Conservation (phyloP, 169 alveolate species). For the Plasmodium vinckei region DNA sequence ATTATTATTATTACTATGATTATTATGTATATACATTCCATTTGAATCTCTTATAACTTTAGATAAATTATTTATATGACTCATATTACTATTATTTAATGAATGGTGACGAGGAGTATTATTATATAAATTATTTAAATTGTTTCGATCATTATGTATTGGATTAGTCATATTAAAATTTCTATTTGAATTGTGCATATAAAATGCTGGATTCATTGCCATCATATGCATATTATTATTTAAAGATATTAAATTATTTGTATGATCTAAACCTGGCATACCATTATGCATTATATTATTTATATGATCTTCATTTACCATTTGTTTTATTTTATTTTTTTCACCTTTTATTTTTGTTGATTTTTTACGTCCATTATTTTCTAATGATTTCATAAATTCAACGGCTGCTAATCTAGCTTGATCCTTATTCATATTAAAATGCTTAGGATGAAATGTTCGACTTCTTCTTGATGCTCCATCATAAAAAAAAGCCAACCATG, state of each 20-base stretch:
- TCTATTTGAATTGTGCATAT: slow-evolving; percentile 50
- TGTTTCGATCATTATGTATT: slow-evolving; percentile 47
- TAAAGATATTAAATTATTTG: slow-evolving; percentile 33
- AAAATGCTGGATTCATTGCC: slow-evolving; percentile 63
- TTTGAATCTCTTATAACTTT: slow-evolving; percentile 35
- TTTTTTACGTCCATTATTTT: slow-evolving; percentile 83
- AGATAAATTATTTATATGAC: slow-evolving; percentile 1
- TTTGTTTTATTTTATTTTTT: slow-evolving; percentile 59
- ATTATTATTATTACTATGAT: slow-evolving; percentile 6
- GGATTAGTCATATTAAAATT: slow-evolving; percentile 23
- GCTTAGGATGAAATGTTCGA: slow-evolving; percentile 88
- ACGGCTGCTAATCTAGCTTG: slow-evolving; percentile 88
- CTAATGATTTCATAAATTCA: slow-evolving; percentile 85
- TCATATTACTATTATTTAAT: slow-evolving; percentile 15
- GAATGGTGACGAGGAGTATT: not conserved
- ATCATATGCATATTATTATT: slow-evolving; percentile 55
- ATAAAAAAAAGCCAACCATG: slow-evolving; percentile 89
- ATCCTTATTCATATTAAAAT: slow-evolving; percentile 87
- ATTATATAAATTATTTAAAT: slow-evolving; percentile 6
- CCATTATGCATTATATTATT: slow-evolving; percentile 18
- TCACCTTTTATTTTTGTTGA: slow-evolving; percentile 75
- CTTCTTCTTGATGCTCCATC: slow-evolving; percentile 87
- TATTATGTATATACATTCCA: slow-evolving; percentile 22
- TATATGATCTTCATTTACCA: slow-evolving; percentile 22
- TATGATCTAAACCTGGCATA: not conserved